Conservation (phyloP, 2,329 filamentous ascomycete species). For the Botryotinia narcissicola region DNA sequence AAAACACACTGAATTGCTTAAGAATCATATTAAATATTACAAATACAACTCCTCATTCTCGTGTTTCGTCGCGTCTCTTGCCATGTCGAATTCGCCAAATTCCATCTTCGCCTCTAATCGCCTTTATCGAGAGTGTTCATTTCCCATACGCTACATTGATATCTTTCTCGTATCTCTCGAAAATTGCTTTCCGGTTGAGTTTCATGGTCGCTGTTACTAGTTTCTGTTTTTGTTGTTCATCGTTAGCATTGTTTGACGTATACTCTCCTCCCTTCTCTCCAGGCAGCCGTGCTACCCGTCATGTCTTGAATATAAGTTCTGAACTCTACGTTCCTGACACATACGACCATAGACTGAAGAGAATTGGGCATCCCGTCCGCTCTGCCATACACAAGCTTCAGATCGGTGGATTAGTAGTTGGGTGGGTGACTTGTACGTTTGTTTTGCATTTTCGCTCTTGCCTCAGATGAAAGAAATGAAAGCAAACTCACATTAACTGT, state of each 20-base stretch:
- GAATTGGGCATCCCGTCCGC: conserved; percentile 7
- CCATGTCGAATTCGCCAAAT: not conserved
- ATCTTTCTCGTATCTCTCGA: conserved; percentile 15
- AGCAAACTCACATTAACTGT: conserved; percentile 36
- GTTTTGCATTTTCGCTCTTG: not conserved
- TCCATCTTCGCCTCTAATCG: not conserved
- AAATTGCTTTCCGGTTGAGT: conserved; percentile 16
- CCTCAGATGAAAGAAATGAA: too few relatives aligned
- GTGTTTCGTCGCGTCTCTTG: not conserved
- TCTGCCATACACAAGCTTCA: conserved; percentile 10
- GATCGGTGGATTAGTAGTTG: conserved; percentile 8
- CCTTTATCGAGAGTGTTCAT: not conserved
- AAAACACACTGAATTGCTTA: not conserved
- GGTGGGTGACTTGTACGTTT: conserved; percentile 3
- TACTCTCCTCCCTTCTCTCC: not conserved
- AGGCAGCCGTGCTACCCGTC: not conserved
- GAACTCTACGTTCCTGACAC: accelerated
- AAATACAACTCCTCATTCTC: not conserved
- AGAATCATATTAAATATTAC: not conserved
- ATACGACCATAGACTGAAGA: conserved; percentile 13
- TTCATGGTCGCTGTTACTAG: conserved; percentile 16
- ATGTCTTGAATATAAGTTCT: accelerated
- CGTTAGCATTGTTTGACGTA: not conserved
- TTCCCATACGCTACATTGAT: conserved; percentile 9
- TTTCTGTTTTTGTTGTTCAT: not conserved